phyloP scores from a whole-genome alignment of 768 basidiomycete genomes.

The Amanita subjunquillea region DNA sequence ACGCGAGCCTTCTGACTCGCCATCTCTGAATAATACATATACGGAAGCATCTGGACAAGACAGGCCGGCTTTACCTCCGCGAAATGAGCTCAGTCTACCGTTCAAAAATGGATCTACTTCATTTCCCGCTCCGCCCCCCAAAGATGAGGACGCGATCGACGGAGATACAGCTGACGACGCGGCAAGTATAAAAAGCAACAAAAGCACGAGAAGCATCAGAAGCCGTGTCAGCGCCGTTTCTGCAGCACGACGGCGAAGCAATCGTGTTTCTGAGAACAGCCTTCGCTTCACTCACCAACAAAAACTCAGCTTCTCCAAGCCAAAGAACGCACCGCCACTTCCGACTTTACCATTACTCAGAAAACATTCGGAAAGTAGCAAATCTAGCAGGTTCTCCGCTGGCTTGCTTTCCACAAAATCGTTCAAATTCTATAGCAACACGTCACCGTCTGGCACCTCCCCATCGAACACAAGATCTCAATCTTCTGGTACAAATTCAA shows the following conservation, averaged over 20 bases:
- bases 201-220: conserved; percentile 19
- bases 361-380: background rate
- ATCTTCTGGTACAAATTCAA: background rate
- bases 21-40: background rate
- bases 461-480: background rate
- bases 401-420: conserved; percentile 4
- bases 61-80: background rate
- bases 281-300: conserved; percentile 40
- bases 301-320: background rate
- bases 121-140: background rate
- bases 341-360: background rate
- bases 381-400: background rate
- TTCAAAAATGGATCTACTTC: background rate
- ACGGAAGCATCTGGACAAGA: no score
- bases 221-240: conserved; percentile 38
- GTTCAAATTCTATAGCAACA: conserved; percentile 1
- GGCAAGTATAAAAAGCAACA: conserved; percentile 27
- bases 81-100: background rate
- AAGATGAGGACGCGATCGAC: conserved; percentile 6
- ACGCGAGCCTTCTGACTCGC: background rate
- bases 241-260: conserved; percentile 57
- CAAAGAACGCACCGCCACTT: background rate
- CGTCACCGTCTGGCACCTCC: background rate
- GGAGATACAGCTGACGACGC: conserved; percentile 22
- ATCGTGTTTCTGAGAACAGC: conserved; percentile 54